Base-by-base conservation (phyloP, 805 yeast species). In the Saccharomycopsis fibuligera region DNA sequence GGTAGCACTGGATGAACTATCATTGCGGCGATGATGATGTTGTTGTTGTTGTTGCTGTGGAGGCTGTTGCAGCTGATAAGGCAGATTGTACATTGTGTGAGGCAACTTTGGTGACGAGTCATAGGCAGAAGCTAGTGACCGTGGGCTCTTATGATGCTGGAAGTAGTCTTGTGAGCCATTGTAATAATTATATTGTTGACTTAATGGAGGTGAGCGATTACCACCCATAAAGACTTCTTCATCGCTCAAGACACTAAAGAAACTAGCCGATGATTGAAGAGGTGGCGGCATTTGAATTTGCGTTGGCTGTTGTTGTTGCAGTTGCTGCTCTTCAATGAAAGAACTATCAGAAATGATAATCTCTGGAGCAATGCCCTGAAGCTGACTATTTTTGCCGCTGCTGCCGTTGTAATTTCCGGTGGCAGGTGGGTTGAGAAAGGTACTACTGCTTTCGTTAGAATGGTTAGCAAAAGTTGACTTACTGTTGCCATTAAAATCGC, bases 291-390 rank as follows among this genome's bases (percentile, higher is more conserved):
- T 19, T n/a, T 39, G 8, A 8, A 33, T 9, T 16, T 33, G 37
- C n/a, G 9, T 9, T 12, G 12, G 31, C 12, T 8, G 12, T 29
- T 29, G 31, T 12, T 29, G 31, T 12, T 29, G 31, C 12, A 12
- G 12, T 29, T 29, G 31, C 12, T 29, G 31, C 6, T 16, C n/a
- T 33, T 33, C 37, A 8, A 33, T 17, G n/a, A 42, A 29, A 16
- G 42, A 17, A 33, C 35, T 17, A 19, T 44, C 47, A 5, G 42
- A 37, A 8, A 44, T 44, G 21, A 44, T 35, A 27, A 47, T 47
- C 14, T 47, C 50, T 23, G 50, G 50, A 4, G 47, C 46, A 35
- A 47, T 31, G 4, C 50, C 50, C 23, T 41, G 45, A 5, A 46
- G 17, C 9, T 33, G 37, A 23, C 5, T 31, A 33, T 24, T 23